phyloP scores from a whole-genome alignment of 164 flowering plant genomes.

The Umbellularia californica region DNA sequence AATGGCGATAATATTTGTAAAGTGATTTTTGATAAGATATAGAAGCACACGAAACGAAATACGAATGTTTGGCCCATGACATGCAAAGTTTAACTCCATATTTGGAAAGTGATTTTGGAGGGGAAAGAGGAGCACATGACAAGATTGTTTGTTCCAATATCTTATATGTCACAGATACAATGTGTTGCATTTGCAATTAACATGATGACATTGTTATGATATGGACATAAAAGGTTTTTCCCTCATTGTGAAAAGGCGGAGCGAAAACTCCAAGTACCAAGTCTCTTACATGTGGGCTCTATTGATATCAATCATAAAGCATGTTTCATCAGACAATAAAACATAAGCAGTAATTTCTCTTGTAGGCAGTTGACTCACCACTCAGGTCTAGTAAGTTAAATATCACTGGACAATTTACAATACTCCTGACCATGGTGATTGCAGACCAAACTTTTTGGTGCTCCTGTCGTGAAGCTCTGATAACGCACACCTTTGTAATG shows the following conservation, averaged over 20 bases:
- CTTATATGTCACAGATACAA: not conserved
- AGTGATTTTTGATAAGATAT: no score
- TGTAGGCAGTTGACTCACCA: constrained; percentile 46
- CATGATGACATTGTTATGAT: no score
- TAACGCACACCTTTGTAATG: constrained; percentile 72
- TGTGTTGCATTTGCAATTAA: not conserved
- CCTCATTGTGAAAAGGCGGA: no score
- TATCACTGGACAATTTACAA: constrained; percentile 66
- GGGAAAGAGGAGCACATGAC: no score
- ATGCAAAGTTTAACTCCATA: no score
- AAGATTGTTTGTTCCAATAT: no score
- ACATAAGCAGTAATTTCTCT: not conserved
- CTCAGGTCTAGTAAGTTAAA: constrained; percentile 69
- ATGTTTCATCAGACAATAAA: not conserved
- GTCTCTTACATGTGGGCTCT: not conserved
- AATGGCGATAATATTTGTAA: no score
- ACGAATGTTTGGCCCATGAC: not conserved
- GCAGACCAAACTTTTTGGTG: constrained; percentile 77
- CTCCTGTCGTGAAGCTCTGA: constrained; percentile 69
- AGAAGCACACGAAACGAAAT: no score
- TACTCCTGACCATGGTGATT: constrained; percentile 70
- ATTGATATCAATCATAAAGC: not conserved
- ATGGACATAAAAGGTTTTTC: no score
- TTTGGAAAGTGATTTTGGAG: no score
- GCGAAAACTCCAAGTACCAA: no score